A percentile compares a stretch with the other conserved stretches of the same genome.
Evolutionary conservation across 306 rosid species (phyloP).

Genomic region (Cicer yamashitae): DNA sequence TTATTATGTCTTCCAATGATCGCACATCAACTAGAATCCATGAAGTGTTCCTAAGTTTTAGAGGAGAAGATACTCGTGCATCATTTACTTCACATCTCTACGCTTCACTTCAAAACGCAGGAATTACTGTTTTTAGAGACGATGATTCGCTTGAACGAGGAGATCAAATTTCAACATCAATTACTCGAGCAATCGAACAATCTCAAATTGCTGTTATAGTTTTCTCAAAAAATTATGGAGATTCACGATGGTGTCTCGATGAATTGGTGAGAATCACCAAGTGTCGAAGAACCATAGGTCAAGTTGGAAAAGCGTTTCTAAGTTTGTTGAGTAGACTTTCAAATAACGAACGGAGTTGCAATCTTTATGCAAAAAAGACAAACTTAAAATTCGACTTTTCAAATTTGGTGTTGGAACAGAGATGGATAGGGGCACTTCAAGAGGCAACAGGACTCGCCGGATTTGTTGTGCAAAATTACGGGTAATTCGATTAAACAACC

Average conservation of each 20-base stretch:
- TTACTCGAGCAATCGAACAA: not conserved
- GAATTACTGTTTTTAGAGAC: not conserved
- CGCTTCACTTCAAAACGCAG: not conserved
- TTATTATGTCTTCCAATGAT: no score
- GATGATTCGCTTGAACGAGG: constrained; percentile 2
- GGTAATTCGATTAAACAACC: no score
- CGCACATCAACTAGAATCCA: no score
- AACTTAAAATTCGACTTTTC: no score
- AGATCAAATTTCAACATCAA: not conserved
- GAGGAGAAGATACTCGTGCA: not conserved
- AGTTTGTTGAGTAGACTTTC: no score
- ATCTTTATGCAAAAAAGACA: no score
- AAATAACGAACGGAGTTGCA: no score
- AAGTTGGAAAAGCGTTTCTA: not conserved
- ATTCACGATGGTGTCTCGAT: not conserved
- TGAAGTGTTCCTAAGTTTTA: not conserved
- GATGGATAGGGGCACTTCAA: no score
- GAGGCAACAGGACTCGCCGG: no score
- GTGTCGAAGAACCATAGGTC: not conserved
- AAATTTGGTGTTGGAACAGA: no score
- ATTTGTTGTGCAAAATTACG: no score
- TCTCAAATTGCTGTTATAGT: not conserved
- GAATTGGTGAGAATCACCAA: not conserved
- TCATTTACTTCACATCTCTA: not conserved
- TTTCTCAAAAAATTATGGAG: not conserved